Base-by-base conservation (phyloP, 768 basidiomycete species). In the Krasilnikovozyma curviuscula region DNA sequence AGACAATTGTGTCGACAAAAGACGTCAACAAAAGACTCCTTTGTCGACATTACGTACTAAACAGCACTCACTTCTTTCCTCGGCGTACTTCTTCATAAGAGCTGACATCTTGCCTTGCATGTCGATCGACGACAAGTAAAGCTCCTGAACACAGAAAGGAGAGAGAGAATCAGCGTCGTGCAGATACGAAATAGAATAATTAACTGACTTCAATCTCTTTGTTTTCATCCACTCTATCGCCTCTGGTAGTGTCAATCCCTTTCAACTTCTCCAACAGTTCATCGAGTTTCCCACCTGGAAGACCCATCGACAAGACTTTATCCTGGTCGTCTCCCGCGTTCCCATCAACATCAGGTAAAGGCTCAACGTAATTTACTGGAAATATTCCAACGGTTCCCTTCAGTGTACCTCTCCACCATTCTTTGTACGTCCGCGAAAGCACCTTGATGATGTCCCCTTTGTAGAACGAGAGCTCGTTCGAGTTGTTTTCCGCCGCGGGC, bases 401-500 rank as follows among this genome's bases (percentile, higher is more conserved):
- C 38, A 89, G 64, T 56, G 93, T 86, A 1, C 91, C 91, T 21
- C 84, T 67, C 85, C 88, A 95, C 91, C 91, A 97, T 60, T 93
- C 86, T 57, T 83, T 81, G 64, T 91, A 91, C 21, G 79, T 81
- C 23, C 85, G 75, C 62, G 93, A 86, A 21, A 95, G 78, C 13
- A 97, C 89, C 59, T 86, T 85, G 69, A 95, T 86, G 39, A 91
- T 70, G 55, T 93, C 89, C 2, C 88, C 91, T 55, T 81, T 81
- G 43, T 84, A 79, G 59, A 97, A 91, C 1, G 79, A 77, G 1
- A 97, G 72, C 61, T 97, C 91, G 12, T 86, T 88, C 0, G 78
- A 72, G 57, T 91, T 84, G n/a, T n/a, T n/a, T n/a, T n/a, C n/a
- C n/a, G n/a, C n/a, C 0, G 80, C 77, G 0, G 86, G 79, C 41